Conservation (phyloP, 83 land plant species). For the Larix sibirica region DNA sequence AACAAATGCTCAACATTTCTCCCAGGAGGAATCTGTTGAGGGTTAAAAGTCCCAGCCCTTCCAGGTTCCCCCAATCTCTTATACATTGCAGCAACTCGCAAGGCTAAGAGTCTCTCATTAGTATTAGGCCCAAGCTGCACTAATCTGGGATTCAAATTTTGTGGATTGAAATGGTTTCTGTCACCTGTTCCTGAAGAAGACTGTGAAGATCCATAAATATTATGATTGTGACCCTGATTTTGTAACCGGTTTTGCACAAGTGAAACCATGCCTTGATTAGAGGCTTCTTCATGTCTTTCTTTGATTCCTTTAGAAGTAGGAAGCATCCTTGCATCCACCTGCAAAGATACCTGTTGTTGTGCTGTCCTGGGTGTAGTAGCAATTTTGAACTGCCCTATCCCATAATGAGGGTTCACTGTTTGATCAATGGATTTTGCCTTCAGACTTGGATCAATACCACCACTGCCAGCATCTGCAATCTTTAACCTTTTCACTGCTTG, state of each 20-base stretch:
- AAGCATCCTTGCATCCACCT: neutral
- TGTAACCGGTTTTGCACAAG: neutral
- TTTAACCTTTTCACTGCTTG: neutral
- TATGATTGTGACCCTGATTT: constrained; percentile 5
- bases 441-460: neutral
- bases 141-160: constrained; percentile 64
- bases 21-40: constrained; percentile 27
- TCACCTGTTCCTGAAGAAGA: constrained; percentile 21
- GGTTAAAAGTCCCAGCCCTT: constrained; percentile 1
- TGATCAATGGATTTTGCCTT: neutral
- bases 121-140: constrained; percentile 45
- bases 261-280: neutral
- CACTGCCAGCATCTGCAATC: constrained; percentile 12
- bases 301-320: neutral
- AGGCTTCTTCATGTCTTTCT: constrained; percentile 15
- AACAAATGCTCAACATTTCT: constrained; percentile 21
- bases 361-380: neutral
- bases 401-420: constrained; percentile 2
- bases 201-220: constrained; percentile 5
- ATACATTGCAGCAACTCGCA: constrained; percentile 13
- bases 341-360: neutral
- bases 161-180: constrained; percentile 39
- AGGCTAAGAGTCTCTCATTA: constrained; percentile 31
- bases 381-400: neutral
- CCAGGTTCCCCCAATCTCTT: constrained; percentile 25